Base-by-base conservation (phyloP, 75 land plant species). In the Selaginella tamariscina region DNA sequence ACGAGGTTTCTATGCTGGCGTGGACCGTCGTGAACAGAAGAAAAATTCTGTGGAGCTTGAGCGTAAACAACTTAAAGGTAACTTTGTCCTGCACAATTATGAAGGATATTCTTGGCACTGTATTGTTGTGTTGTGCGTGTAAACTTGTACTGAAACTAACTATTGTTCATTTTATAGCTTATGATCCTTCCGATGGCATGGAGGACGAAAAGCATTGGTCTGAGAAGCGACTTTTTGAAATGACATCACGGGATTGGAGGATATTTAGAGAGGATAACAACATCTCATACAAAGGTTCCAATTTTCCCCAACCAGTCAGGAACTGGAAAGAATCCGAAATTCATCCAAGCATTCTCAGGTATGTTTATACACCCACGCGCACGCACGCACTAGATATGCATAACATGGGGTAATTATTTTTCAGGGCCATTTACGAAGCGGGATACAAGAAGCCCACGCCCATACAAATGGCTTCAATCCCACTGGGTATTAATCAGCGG, bases 391-490 rank as follows among this genome's bases (percentile, higher is more conserved):
- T n/a, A n/a, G n/a, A n/a, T n/a, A n/a, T n/a, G n/a, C n/a, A n/a
- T n/a, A n/a, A n/a, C n/a, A n/a, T n/a, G n/a, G n/a, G n/a, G n/a
- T n/a, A n/a, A n/a, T n/a, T n/a, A n/a, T n/a, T 60, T 23, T 15
- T 60, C 11, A 65, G 27, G 32, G 67, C 32, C n/a, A 33, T 65
- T 5, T 11, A 31, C 2, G 27, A 31, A 31, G 67, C 67, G 11
- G 32, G 67, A 11, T 65, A 65, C 32, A 27, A 65, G 67, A 65
- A 65, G 67, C 67, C 67, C 13, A 21, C 32, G 30, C 67, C 67
- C 21, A 65, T 65, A 2, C 67, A 65, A n/a, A 65, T 65, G 67
- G 67, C 67, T 65, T 20, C 27, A 2, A 65, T 65, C 5, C 67
- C 67, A 21, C 29, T 65, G n/a, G 67, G 67, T 2, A 5, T 65